Evolutionary conservation across 1,284 basidiomycete species (phyloP), one percentile per base, ranked within the genome.

Genomic region (Tetrapyrgos nigripes): DNA sequence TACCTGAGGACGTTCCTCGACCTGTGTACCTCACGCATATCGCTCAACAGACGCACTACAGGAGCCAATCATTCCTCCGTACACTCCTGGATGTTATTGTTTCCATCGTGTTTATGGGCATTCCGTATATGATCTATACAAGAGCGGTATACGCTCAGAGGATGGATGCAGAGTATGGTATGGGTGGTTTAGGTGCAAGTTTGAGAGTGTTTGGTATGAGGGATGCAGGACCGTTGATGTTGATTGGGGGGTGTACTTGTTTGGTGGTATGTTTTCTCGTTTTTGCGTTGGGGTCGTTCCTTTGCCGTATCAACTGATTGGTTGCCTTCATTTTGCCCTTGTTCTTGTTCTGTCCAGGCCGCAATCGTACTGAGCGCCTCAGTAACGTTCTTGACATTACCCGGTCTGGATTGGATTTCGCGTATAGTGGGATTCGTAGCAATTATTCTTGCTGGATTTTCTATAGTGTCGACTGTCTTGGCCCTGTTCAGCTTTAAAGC

Each of bases 281-380:
- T 48, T 56, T 60, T 33, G 46, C 48, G 54, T 53, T 55, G 54
- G 28, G 50, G 31, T 55, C 53, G 59, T 48, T 46, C 44, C 17
- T 45, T 46, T 19, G 6, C 37, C 17, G 43, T 3, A 21, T 26
- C 31, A 46, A 14, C 9, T 53, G n/a, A n/a, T n/a, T n/a, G n/a
- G n/a, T n/a, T n/a, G n/a, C n/a, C n/a, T n/a, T n/a, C n/a, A n/a
- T n/a, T n/a, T n/a, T n/a, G n/a, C n/a, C n/a, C n/a, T n/a, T n/a
- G n/a, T n/a, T n/a, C n/a, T n/a, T n/a, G n/a, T n/a, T 40, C 13
- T 44, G 11, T 45, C 17, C 24, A 92, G 90, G 89, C 90, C 65
- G 89, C 89, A 27, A 82, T 92, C 55, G 82, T 92, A 19, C 75
- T 92, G 55, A 91, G 89, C 66, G 87, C 89, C 40, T 88, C 89